Evolutionary conservation across 371 early-diverging fungal genomes (phyloP), one percentile per base, ranked within the genome.

Genomic region (Mortierella sp.): DNA sequence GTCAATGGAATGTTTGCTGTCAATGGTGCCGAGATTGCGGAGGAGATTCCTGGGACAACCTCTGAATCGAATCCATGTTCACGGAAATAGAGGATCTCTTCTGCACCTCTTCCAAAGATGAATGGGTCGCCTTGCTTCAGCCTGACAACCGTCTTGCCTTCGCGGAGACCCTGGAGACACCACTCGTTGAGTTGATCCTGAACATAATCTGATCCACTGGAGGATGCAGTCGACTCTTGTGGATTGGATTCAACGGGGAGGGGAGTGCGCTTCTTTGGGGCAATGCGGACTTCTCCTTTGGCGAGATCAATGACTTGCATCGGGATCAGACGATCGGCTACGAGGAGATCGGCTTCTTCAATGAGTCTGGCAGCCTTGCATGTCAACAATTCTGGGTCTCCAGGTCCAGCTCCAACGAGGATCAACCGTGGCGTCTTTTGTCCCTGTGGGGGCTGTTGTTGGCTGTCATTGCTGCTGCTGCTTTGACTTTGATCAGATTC

Each of bases 51-150:
- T 2, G 96, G 93, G 1, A 96, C 81, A 10, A 92, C 83, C 49
- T 88, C 84, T 5, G 89, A 80, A 28, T 90, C 85, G 71, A 82
- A 91, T 8, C 90, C 92, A 60, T 82, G 83, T 41, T 85, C 79
- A 28, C 88, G 84, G 79, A 94, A 92, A 70, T 83, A 91, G 44
- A 90, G 48, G 13, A 93, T 80, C 72, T 96, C 97, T 73, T 96
- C 97, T 6, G 91, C 95, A 25, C 95, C 96, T 22, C 96, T 89
- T n/a, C 96, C 96, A 77, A 93, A 96, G 44, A 96, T 83, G 67
- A 94, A 90, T 16, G 95, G 94, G 63, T 95, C 95, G 5, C 97
- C 97, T 54, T 90, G 90, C 84, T 96, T 95, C 55, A 96, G 84
- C 47, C 97, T 82, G 28, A 94, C 93, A 6, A 96, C 96, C 1